These are phyloP conservation scores for Penicillium sp. DNA, from an alignment of 2,329 filamentous ascomycete species.

Conservation along the genomic window DNA sequence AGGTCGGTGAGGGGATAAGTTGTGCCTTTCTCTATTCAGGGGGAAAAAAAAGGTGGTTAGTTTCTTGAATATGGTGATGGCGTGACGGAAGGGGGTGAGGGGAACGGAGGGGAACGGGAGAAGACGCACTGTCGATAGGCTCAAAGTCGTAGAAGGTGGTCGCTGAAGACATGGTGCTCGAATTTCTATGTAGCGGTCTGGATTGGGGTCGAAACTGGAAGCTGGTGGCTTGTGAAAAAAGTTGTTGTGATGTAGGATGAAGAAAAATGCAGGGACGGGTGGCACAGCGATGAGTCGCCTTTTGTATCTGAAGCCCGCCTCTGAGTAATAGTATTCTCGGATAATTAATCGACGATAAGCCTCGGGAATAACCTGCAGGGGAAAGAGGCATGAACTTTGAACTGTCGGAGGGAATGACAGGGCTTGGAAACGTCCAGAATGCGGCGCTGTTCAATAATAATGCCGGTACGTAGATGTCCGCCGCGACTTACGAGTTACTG, in stretches of 20 bases:
- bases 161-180: constrained; percentile 60
- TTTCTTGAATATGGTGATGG: neutral
- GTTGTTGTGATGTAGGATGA: neutral
- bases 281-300: constrained; percentile 2
- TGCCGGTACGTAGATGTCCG: neutral
- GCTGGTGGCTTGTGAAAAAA: neutral
- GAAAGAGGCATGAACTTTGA: constrained; percentile 2
- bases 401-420: neutral
- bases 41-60: constrained; percentile 14
- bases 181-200: neutral
- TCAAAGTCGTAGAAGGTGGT: constrained; percentile 65
- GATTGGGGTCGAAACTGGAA: neutral
- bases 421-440: neutral
- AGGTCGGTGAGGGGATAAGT: constrained; percentile 72
- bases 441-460: neutral
- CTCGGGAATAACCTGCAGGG: neutral
- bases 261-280: neutral
- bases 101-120: neutral
- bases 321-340: constrained; percentile 5
- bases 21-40: constrained; percentile 68
- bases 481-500: neutral
- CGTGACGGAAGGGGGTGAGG: neutral
- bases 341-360: neutral
- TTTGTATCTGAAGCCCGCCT: constrained; percentile 9
- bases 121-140: constrained; percentile 59